Evolutionary conservation across 2,329 filamentous ascomycete species (phyloP).

Genomic region (Penicillium griseofulvum): DNA sequence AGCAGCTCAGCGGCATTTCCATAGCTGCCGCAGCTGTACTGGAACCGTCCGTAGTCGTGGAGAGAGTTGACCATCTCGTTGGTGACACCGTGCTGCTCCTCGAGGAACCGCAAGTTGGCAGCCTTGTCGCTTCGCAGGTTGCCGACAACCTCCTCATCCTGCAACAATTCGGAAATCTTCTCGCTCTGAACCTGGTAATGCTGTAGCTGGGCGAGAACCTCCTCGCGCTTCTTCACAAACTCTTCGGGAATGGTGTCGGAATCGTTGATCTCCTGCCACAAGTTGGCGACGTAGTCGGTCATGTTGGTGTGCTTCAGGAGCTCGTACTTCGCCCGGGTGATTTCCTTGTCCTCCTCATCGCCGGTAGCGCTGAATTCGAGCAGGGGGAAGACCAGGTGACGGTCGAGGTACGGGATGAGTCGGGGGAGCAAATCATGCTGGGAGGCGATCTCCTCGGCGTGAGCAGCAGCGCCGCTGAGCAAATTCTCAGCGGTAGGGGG

Average conservation of each 20-base stretch:
- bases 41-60: constrained; percentile 93
- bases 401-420: constrained; percentile 87
- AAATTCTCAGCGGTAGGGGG: constrained; percentile 50
- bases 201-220: constrained; percentile 78
- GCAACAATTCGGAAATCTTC: constrained; percentile 83
- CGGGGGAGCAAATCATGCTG: constrained; percentile 81
- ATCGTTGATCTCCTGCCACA: constrained; percentile 86
- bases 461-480: constrained; percentile 49
- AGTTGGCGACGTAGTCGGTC: constrained; percentile 92
- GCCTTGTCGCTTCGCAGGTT: constrained; percentile 95
- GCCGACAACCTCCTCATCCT: constrained; percentile 83
- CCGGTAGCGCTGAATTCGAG: constrained; percentile 86
- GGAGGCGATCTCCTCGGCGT: constrained; percentile 59
- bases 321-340: constrained; percentile 85
- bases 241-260: constrained; percentile 75
- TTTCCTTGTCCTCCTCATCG: constrained; percentile 74
- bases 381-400: constrained; percentile 93
- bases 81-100: constrained; percentile 94
- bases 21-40: constrained; percentile 97
- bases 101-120: constrained; percentile 96
- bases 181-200: constrained; percentile 81
- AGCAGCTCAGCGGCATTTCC: constrained; percentile 84
- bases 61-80: constrained; percentile 93
- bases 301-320: constrained; percentile 97
- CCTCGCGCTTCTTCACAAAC: constrained; percentile 84